These are phyloP conservation scores for Gaertneriomyces sp. DNA, from an alignment of 192 early-diverging fungal genomes.

Conservation along the genomic window DNA sequence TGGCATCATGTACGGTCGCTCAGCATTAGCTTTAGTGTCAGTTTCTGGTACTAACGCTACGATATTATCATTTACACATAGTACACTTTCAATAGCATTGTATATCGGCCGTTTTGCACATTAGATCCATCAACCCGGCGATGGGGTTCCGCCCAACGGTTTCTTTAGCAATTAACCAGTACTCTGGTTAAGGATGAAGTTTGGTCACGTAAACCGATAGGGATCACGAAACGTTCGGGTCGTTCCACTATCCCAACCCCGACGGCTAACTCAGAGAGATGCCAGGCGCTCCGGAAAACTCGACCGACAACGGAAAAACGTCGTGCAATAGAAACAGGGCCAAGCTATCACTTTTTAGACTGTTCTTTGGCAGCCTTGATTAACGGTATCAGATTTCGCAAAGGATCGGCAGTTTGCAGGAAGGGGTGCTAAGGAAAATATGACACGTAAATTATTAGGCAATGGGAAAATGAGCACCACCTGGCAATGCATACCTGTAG, in stretches of 20 bases:
- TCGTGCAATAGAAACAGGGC: neutral
- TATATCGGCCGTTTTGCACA: too few species aligned
- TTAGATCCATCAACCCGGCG: too few species aligned
- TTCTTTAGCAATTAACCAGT: too few species aligned
- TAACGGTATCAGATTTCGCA: slow-evolving; percentile 73
- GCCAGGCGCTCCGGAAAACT: neutral
- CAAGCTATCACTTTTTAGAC: slow-evolving; percentile 32
- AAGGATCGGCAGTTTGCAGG: slow-evolving; percentile 75
- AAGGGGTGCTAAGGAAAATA: slow-evolving; percentile 70
- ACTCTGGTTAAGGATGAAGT: too few species aligned
- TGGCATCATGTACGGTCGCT: slow-evolving; percentile 87
- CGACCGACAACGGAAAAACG: neutral
- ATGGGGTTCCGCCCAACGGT: too few species aligned
- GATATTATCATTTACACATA: too few species aligned
- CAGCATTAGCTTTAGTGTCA: slow-evolving; percentile 74
- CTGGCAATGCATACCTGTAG: slow-evolving; percentile 50
- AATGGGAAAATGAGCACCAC: neutral
- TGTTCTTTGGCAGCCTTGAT: slow-evolving; percentile 60
- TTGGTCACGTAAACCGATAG: too few species aligned
- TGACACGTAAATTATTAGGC: neutral
- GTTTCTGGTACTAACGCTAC: slow-evolving; percentile 76
- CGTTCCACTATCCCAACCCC: too few species aligned
- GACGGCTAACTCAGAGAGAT: neutral
- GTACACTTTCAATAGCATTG: too few species aligned
- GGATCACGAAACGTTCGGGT: too few species aligned